These are phyloP conservation scores for Onygena corvina DNA, from an alignment of 2,329 filamentous ascomycete species.

Conservation along the genomic window DNA sequence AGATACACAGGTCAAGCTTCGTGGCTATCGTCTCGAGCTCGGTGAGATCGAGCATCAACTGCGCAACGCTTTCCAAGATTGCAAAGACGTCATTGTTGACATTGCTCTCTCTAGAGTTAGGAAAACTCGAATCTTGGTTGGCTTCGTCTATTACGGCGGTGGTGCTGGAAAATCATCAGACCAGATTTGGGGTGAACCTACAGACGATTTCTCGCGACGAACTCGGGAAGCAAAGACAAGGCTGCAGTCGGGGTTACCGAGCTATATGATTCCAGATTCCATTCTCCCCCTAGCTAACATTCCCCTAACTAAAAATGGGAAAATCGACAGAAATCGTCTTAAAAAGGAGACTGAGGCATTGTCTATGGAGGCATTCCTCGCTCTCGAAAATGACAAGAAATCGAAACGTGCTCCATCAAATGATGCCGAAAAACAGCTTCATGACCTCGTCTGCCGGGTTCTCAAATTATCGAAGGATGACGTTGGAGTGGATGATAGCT, in stretches of 20 bases:
- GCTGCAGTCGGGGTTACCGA: constrained; percentile 18
- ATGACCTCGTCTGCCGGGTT: constrained; percentile 19
- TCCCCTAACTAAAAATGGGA: constrained; percentile 30
- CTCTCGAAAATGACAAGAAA: constrained; percentile 8
- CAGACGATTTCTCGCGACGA: background rate
- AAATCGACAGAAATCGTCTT: constrained; percentile 27
- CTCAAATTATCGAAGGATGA: constrained; percentile 31
- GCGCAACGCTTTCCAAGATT: constrained; percentile 31
- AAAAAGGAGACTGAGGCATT: constrained; percentile 17
- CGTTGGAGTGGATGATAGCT: constrained; percentile 12
- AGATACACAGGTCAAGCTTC: constrained; percentile 67
- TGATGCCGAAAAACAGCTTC: constrained; percentile 18
- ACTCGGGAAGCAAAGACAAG: background rate
- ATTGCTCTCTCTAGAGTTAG: constrained; percentile 21
- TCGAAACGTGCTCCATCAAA: constrained; percentile 17
- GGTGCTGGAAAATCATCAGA: constrained; percentile 24
- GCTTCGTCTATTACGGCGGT: constrained; percentile 21
- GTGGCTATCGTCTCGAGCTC: constrained; percentile 73
- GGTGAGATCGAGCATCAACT: constrained; percentile 68
- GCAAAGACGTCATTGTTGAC: constrained; percentile 29
- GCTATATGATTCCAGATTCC: constrained; percentile 27
- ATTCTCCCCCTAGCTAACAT: constrained; percentile 31
- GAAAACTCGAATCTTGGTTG: background rate
- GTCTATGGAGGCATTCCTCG: constrained; percentile 15
- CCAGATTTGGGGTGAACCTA: background rate